Base-by-base conservation (phyloP, 805 yeast species). In the Ogataea parapolymorpha region DNA sequence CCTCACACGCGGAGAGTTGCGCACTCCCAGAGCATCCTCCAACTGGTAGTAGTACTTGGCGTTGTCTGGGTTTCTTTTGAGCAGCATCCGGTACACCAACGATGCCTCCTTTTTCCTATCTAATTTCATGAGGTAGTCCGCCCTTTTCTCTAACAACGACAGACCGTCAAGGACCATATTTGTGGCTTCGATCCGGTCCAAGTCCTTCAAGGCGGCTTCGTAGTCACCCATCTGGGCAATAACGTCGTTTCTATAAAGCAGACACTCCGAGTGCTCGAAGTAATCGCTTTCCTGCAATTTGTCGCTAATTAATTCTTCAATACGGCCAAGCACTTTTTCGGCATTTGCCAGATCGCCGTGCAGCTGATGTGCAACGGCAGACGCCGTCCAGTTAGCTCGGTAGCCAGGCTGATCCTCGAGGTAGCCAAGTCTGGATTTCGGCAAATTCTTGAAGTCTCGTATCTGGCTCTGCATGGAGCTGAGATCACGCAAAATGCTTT, bases 331-430 rank as follows among this genome's bases (percentile, higher is more conserved):
- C 2, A 91, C 85, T 41, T 75, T 75, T 41, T 82, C 81, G 6
- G 96, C 91, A 17, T 77, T 77, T 26, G 67, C 69, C 55, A 71
- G 75, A 55, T 89, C 86, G 18, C 76, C 74, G 59, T 77, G 77
- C 58, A 90, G 69, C 61, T 85, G 86, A 58, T 84, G 87, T 1
- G 97, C 95, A 31, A 88, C 72, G 1, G 95, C 96, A 37, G 85
- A 71, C 0, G 83, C 82, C 1, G 95, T 85, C 96, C 96, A 90
- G 58, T 87, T 85, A 46, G 91, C 89, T 49, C 96, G 75, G 59
- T 79, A 85, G 0, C 95, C 95, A 9, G 93, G 80, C 52, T 76
- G 82, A 18, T 75, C 73, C 53, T 83, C 85, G 62, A 93, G 72
- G 54, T 79, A 80, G 27, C 72, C 70, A 45, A 77, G 79, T 53